Percentiles rank a stretch among this genome's conserved stretches.
phyloP scores from a whole-genome alignment of 2,329 filamentous ascomycete genomes.

The Sclerotinia spermophila region DNA sequence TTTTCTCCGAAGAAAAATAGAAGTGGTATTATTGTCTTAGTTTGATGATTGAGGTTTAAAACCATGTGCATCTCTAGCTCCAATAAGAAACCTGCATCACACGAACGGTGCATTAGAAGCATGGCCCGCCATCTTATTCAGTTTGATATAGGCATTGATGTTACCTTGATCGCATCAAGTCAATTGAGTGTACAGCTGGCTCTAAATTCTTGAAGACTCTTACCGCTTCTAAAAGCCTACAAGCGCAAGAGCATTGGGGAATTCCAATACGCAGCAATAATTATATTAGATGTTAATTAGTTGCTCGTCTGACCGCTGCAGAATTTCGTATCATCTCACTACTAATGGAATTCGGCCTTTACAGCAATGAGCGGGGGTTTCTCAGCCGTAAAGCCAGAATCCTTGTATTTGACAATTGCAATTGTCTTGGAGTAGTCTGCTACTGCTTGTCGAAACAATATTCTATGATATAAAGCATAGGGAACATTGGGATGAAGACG shows the following conservation, averaged over 20 bases:
- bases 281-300: not conserved
- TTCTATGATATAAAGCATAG: not conserved
- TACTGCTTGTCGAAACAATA: not conserved
- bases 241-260: not conserved
- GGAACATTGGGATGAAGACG: slow-evolving; percentile 3
- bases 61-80: not conserved
- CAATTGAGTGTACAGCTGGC: not conserved
- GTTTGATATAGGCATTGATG: not conserved
- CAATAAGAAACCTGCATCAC: not conserved
- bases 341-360: not conserved
- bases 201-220: not conserved
- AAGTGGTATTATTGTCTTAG: not conserved
- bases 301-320: slow-evolving; percentile 3
- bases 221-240: not conserved
- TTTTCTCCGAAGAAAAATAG: not conserved
- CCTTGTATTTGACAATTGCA: not conserved
- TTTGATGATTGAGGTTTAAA: not conserved
- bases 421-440: not conserved
- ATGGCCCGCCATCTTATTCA: not conserved
- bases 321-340: not conserved
- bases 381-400: not conserved
- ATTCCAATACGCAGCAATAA: not conserved
- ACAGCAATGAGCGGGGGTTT: not conserved
- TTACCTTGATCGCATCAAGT: not conserved
- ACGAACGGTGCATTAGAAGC: not conserved